Evolutionary conservation across 2,329 filamentous ascomycete species (phyloP), one percentile per base, ranked within the genome.

Genomic region (Pseudogymnoascus sp.): DNA sequence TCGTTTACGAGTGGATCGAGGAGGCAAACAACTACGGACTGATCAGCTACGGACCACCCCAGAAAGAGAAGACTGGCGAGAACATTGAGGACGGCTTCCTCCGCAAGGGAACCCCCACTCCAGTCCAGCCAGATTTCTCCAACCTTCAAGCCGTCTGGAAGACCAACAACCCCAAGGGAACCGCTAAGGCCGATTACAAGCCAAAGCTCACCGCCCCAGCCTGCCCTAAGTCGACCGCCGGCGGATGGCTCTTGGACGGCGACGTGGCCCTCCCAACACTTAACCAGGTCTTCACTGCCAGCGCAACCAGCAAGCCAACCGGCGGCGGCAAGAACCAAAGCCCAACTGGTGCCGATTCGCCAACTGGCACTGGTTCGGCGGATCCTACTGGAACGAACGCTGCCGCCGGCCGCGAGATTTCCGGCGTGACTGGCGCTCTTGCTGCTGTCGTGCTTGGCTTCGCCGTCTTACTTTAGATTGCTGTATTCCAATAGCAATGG

Each of bases 1-100:
- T 96, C 64, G 80, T 95, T 66, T 95, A 96, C 74, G 90, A 96
- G 72, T 96, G 91, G 91, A 90, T 95, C 64, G 77, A 93, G 71
- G 91, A 95, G 74, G 78, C 81, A 58, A 95, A 96, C 73, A 74
- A 90, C 69, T 96, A 95, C 73, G 91, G 91, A 38, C 78, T 96
- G 35, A 81, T 95, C 67, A 85, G 81, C 18, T 96, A 96, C 71
- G 89, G 88, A 1, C 76, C 81, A 3, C 74, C 77, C n/a, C 79
- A 79, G 9, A 78, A 78, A 35, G 75, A 79, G 7, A 77, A 73
- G n/a, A 78, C 79, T 1, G 82, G 80, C n/a, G 77, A 81, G 12
- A 72, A 78, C 61, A 74, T 86, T 57, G 76, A 79, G 62, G 89
- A 84, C 67, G 88, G 89, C 34, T 91, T 81, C 73, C 81, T 83